Evolutionary conservation across 257 asterid species (phyloP), one percentile per base, ranked within the genome.

Genomic region (Agastache rugosa): DNA sequence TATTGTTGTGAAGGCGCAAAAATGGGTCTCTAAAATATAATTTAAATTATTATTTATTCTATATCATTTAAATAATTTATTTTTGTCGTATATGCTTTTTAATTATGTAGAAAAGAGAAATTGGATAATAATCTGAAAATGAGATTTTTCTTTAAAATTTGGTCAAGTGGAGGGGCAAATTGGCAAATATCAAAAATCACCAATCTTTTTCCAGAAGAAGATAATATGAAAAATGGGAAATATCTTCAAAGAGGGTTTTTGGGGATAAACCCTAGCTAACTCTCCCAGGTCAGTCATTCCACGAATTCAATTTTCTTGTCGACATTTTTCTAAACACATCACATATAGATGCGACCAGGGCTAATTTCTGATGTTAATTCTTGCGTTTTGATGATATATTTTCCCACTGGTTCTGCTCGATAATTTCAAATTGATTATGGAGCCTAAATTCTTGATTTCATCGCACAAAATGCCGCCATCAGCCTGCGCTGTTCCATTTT

Each of bases 381-480:
- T 41, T 70, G 34, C 71, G 45, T 66, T 41, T 71, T 76, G 12
- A 25, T 71, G 58, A 75, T 75, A 58, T 47, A 6, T 67, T 72
- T 45, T n/a, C 61, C 45, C 51, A 20, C 42, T 73, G 67, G 67
- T 80, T 76, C 63, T 59, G 41, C 37, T 1, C 45, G 66, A 66
- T 62, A 81, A 60, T 67, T 61, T 63, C 53, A 67, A 56, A 22
- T n/a, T 50, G 47, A 75, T n/a, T 8, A 90, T 93, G 97, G 96
- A 91, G 67, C 83, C 90, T 71, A 83, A 80, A 55, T 78, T 87
- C 39, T 75, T 88, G 75, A 71, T 83, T 64, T 82, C 85, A 39
- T 70, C 93, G n/a, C 82, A 83, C 29, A 90, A 81, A 77, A 31
- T 82, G 68, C 82, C 87, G 7, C 85, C 92, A 22, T 79, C 89